These are phyloP conservation scores for Hypoxylon sp. DNA, from an alignment of 2,329 filamentous ascomycete genomes.

Conservation along the genomic window DNA sequence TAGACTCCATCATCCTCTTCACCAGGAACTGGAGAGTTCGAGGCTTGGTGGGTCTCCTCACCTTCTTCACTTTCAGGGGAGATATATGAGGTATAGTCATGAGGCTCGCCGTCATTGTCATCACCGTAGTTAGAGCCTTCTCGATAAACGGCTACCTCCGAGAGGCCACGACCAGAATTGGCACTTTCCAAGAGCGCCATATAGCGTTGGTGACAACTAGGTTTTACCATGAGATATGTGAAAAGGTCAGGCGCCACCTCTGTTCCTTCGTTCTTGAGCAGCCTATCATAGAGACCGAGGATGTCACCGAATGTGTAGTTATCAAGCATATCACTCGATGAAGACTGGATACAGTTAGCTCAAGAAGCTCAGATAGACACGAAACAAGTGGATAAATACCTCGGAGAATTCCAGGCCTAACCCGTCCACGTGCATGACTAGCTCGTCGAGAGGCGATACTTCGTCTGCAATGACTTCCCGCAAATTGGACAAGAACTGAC, in stretches of 20 bases:
- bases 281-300: conserved; percentile 44
- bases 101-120: conserved; percentile 23
- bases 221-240: conserved; percentile 46
- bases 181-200: conserved; percentile 46
- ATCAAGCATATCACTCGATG: conserved; percentile 42
- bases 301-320: conserved; percentile 46
- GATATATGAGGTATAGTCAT: conserved; percentile 15
- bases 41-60: conserved; percentile 10
- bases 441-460: conserved; percentile 47
- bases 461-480: conserved; percentile 46
- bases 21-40: conserved; percentile 13
- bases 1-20: conserved; percentile 33
- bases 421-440: conserved; percentile 47
- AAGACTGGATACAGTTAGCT: conserved; percentile 43
- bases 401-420: conserved; percentile 47
- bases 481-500: conserved; percentile 42
- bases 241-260: conserved; percentile 42
- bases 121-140: conserved; percentile 36
- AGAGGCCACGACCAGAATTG: conserved; percentile 44
- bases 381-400: conserved; percentile 37
- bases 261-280: conserved; percentile 43
- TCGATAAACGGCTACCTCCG: conserved; percentile 46
- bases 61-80: conserved; percentile 33
- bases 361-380: conserved; percentile 24
- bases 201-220: conserved; percentile 46